Conservation (phyloP, 148 eudicot species). For the Rhododendron mucronatum region DNA sequence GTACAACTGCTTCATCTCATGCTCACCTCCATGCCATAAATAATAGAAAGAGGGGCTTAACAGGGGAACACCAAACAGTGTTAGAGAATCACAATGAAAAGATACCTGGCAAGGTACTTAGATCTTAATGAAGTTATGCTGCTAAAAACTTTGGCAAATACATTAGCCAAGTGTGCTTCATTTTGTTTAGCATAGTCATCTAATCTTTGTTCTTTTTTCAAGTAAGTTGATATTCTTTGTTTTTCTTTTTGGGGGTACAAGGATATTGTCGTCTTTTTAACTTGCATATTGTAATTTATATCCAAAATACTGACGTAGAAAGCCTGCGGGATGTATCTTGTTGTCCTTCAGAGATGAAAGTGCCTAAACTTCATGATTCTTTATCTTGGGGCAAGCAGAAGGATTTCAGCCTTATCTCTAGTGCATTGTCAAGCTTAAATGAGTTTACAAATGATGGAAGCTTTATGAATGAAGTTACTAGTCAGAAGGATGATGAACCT, state of each 20-base stretch:
- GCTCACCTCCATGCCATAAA: conserved; percentile 84
- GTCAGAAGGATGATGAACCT: conserved; percentile 30
- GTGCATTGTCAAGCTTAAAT: conserved; percentile 67
- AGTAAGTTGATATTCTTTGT: neutral
- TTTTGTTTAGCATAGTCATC: neutral
- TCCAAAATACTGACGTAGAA: conserved; percentile 29
- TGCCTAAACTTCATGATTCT: conserved; percentile 70
- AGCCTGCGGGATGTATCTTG: conserved; percentile 32
- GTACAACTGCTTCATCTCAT: conserved; percentile 70
- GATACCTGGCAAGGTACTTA: conserved; percentile 39
- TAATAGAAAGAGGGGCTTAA: conserved; percentile 47
- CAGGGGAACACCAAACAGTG: conserved; percentile 34
- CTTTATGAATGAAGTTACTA: conserved; percentile 45
- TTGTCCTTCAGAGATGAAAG: conserved; percentile 60
- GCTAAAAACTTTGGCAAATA: neutral
- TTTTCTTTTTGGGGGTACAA: neutral
- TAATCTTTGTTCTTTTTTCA: neutral
- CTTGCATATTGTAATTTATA: conserved; percentile 5
- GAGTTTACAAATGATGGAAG: conserved; percentile 76
- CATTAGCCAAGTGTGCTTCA: neutral
- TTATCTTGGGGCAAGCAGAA: conserved; percentile 78
- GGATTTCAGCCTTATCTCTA: conserved; percentile 56
- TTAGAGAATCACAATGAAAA: conserved; percentile 31
- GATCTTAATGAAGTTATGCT: neutral
- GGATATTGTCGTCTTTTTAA: neutral